Evolutionary conservation across 495 filamentous ascomycete genomes (phyloP).

Genomic region (Polyplosphaeria fusca): DNA sequence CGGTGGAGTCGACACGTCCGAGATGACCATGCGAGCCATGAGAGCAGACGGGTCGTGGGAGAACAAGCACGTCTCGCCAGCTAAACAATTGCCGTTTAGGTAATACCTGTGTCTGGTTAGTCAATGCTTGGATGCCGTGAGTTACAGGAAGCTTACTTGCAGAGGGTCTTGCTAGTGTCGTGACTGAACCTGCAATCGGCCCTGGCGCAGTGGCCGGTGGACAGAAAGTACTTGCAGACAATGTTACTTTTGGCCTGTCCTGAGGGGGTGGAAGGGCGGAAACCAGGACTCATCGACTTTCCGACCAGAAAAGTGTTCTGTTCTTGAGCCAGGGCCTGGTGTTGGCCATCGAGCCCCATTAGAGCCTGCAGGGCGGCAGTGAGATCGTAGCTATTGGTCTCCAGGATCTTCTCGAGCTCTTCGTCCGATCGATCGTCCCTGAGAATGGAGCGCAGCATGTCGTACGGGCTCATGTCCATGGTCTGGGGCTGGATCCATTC

Average conservation of each 20-base stretch:
- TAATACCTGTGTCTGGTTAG: conserved; percentile 66
- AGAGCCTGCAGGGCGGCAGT: conserved; percentile 83
- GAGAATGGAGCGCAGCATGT: conserved; percentile 93
- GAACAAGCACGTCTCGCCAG: conserved; percentile 92
- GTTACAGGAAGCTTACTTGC: conserved; percentile 77
- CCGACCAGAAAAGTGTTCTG: conserved; percentile 66
- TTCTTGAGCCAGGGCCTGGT: conserved; percentile 21
- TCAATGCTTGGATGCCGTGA: conserved; percentile 12
- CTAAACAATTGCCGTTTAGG: conserved; percentile 94
- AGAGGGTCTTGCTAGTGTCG: conserved; percentile 90
- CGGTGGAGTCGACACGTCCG: conserved; percentile 54
- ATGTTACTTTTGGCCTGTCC: conserved; percentile 66
- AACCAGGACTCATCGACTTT: conserved; percentile 79
- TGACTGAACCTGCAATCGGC: conserved; percentile 98
- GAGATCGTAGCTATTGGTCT: conserved; percentile 87
- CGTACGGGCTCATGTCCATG: conserved; percentile 93
- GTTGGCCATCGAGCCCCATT: conserved; percentile 55
- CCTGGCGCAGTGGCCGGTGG: conserved; percentile 85
- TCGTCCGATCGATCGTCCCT: conserved; percentile 86
- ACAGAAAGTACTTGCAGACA: conserved; percentile 94
- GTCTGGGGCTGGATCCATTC: conserved; percentile 75
- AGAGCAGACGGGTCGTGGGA: conserved; percentile 82
- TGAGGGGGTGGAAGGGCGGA: conserved; percentile 71
- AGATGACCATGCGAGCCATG: conserved; percentile 44
- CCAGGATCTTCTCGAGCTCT: conserved; percentile 86